phyloP scores from a whole-genome alignment of 148 eudicot genomes.

The Vaccinium darrowii region DNA sequence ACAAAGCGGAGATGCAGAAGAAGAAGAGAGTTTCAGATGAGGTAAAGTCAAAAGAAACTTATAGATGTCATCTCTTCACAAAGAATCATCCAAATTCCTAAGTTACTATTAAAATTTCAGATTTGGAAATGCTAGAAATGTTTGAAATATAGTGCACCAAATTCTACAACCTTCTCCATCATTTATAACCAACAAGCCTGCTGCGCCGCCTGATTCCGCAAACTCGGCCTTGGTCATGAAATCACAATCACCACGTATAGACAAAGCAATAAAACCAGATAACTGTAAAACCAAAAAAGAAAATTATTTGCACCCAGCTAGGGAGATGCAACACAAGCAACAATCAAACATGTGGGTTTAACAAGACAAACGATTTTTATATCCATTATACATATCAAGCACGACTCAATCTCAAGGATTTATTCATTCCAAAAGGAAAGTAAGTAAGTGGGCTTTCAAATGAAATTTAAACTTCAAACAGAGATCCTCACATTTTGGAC shows the following conservation, averaged over 20 bases:
- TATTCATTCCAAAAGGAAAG: not conserved
- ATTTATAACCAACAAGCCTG: conserved; percentile 61
- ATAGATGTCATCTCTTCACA: not conserved
- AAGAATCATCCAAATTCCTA: not conserved
- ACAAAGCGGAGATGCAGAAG: not conserved
- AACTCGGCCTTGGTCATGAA: conserved; percentile 57
- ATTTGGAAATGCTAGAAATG: not conserved
- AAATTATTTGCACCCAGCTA: not conserved
- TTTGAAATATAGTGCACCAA: not conserved
- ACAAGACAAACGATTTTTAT: not conserved
- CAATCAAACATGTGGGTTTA: not conserved
- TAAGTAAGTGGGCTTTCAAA: not conserved
- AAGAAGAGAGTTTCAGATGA: not conserved
- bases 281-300: conserved; percentile 36
- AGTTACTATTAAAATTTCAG: not conserved
- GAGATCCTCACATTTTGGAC: not conserved
- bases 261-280: conserved; percentile 47
- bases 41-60: not conserved
- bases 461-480: not conserved
- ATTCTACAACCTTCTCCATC: conserved; percentile 53
- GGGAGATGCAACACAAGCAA: not conserved
- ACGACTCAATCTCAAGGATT: not conserved
- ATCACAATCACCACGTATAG: conserved; percentile 64
- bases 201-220: conserved; percentile 69
- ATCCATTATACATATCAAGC: conserved; percentile 1